A percentile compares a stretch with the other conserved stretches of the same genome.
These are phyloP conservation scores for Phytophthora europaea DNA, from an alignment of 352 stramenopile genomes.

Conservation along the genomic window DNA sequence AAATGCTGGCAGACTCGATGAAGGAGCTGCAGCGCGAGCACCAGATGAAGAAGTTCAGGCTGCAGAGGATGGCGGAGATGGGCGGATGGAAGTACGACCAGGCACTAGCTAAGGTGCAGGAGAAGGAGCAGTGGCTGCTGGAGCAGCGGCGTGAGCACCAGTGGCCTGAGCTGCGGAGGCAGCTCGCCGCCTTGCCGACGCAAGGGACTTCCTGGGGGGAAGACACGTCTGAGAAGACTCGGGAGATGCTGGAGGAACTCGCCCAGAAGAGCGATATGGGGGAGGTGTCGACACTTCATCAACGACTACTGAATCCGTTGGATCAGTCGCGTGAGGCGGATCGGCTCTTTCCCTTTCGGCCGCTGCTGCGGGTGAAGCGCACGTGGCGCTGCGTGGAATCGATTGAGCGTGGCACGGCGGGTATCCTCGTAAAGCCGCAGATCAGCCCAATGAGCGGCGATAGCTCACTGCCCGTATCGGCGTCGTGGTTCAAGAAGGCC, in stretches of 20 bases:
- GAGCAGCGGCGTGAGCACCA: conserved; percentile 67
- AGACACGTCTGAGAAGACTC: conserved; percentile 21
- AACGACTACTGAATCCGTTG: conserved; percentile 72
- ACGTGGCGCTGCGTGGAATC: conserved; percentile 90
- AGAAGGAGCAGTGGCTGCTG: conserved; percentile 70
- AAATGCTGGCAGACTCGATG: conserved; percentile 72
- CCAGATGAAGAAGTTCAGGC: conserved; percentile 84
- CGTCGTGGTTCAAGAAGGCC: conserved; percentile 90
- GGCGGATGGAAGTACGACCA: conserved; percentile 82
- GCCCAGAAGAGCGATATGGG: conserved; percentile 56
- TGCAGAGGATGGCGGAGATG: conserved; percentile 78
- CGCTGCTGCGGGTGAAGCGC: conserved; percentile 82
- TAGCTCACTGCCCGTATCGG: conserved; percentile 80
- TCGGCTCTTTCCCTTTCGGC: conserved; percentile 67
- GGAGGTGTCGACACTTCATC: conserved; percentile 60
- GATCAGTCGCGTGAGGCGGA: conserved; percentile 67
- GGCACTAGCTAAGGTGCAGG: conserved; percentile 53
- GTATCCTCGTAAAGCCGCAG: conserved; percentile 92
- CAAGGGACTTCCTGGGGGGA: conserved; percentile 17
- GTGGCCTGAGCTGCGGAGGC: conserved; percentile 64
- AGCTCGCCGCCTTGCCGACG: conserved; percentile 42
- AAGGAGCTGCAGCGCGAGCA: conserved; percentile 86
- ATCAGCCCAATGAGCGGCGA: conserved; percentile 93
- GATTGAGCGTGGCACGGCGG: conserved; percentile 74
- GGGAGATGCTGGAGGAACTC: conserved; percentile 34